Evolutionary conservation across 805 yeast species (phyloP).

Genomic region (Kuraishia floccosa): DNA sequence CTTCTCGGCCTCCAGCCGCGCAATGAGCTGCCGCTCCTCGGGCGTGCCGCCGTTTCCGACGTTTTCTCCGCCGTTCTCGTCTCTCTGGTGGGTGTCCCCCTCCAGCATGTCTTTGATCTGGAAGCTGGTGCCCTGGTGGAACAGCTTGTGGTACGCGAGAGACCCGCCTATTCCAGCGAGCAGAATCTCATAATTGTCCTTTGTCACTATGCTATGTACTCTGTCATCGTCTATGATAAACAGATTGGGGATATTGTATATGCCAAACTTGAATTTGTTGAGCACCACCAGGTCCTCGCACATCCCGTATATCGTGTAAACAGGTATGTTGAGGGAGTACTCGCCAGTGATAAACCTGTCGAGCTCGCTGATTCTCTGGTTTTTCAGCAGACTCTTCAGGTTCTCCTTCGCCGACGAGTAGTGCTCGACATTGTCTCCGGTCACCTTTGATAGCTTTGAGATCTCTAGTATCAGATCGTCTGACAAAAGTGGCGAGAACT

Average conservation of each 20-base stretch:
- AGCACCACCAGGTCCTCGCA: slow-evolving; percentile 63
- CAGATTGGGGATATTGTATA: slow-evolving; percentile 43
- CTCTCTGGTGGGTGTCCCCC: slow-evolving; percentile 16
- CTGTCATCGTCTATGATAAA: slow-evolving; percentile 48
- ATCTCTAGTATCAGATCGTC: slow-evolving; percentile 35
- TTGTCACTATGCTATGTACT: slow-evolving; percentile 28
- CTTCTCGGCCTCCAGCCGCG: too few relatives aligned
- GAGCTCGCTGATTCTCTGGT: slow-evolving; percentile 38
- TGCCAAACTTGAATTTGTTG: slow-evolving; percentile 46
- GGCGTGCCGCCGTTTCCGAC: slow-evolving; percentile 6
- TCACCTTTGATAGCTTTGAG: slow-evolving; percentile 36
- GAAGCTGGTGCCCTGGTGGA: slow-evolving; percentile 48
- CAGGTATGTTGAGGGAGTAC: slow-evolving; percentile 39
- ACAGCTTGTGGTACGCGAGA: slow-evolving; percentile 51
- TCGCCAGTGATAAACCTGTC: slow-evolving; percentile 33
- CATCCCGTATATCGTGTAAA: slow-evolving; percentile 70
- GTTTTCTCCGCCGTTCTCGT: neutral
- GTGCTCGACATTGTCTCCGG: slow-evolving; percentile 27
- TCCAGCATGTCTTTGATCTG: slow-evolving; percentile 18
- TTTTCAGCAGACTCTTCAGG: slow-evolving; percentile 20
- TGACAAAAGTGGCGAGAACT: slow-evolving; percentile 49
- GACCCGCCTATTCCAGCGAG: slow-evolving; percentile 69
- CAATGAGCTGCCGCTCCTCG: too few relatives aligned
- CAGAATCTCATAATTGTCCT: slow-evolving; percentile 32
- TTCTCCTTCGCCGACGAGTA: slow-evolving; percentile 22